Evolutionary conservation across 2,329 filamentous ascomycete species (phyloP).

Genomic region (Paecilomyces dactylethromorphus): DNA sequence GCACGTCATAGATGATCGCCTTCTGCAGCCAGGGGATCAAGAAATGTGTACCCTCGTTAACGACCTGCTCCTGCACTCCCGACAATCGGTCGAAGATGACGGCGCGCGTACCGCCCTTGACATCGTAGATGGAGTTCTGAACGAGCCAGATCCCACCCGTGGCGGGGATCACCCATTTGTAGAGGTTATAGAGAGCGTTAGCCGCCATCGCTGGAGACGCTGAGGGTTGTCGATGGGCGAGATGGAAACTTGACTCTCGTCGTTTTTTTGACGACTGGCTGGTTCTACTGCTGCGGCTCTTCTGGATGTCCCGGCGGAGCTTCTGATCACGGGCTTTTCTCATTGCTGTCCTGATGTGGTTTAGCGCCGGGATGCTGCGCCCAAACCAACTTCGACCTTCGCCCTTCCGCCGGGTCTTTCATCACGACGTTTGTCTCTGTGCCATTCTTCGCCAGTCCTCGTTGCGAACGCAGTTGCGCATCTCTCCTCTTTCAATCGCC

Average conservation of each 20-base stretch:
- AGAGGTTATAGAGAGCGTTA: conserved; percentile 28
- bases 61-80: conserved; percentile 86
- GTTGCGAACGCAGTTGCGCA: neutral
- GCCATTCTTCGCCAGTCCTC: neutral
- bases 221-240: conserved; percentile 2
- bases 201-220: conserved; percentile 38
- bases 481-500: conserved; percentile 9
- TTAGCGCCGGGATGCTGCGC: conserved; percentile 21
- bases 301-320: conserved; percentile 10
- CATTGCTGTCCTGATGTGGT: conserved; percentile 23
- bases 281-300: conserved; percentile 4
- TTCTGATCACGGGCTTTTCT: conserved; percentile 31
- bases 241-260: conserved; percentile 1
- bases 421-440: neutral
- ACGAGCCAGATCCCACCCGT: conserved; percentile 61
- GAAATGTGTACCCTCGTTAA: conserved; percentile 97
- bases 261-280: conserved; percentile 4
- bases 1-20: conserved; percentile 92
- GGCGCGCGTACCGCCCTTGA: conserved; percentile 86
- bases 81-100: conserved; percentile 95
- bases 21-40: conserved; percentile 92
- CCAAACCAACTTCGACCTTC: conserved; percentile 23
- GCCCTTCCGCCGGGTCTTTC: conserved; percentile 8
- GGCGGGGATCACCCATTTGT: conserved; percentile 59
- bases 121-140: conserved; percentile 88